Evolutionary conservation across 805 yeast genomes (phyloP).

Genomic region (Kluyveromyces aestuarii): DNA sequence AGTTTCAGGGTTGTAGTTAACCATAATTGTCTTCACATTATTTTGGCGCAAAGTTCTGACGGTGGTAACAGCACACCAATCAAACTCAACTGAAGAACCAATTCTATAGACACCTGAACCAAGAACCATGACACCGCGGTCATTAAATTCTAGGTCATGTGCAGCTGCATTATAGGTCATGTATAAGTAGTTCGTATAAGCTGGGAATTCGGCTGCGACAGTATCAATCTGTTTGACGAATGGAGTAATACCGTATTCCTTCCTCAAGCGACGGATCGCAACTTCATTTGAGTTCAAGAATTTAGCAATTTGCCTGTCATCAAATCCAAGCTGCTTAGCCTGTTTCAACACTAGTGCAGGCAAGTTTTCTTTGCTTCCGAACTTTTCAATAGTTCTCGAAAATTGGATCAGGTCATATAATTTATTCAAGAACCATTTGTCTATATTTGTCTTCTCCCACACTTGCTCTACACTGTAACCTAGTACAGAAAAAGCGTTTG

Average conservation of each 20-base stretch:
- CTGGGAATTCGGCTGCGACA: conserved; percentile 98
- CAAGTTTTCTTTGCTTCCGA: conserved; percentile 44
- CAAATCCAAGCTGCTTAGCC: conserved; percentile 95
- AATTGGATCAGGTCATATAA: conserved; percentile 65
- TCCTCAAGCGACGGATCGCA: conserved; percentile 81
- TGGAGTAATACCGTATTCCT: conserved; percentile 79
- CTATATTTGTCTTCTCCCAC: conserved; percentile 85
- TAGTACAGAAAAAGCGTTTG: conserved; percentile 72
- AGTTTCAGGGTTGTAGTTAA: conserved; percentile 97
- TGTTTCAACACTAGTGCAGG: conserved; percentile 59
- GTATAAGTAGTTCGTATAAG: conserved; percentile 87
- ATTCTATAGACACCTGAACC: conserved; percentile 99
- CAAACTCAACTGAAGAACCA: conserved; percentile 97
- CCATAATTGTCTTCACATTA: conserved; percentile 88
- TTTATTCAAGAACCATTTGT: conserved; percentile 93
- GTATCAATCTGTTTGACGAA: conserved; percentile 96
- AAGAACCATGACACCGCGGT: conserved; percentile 88
- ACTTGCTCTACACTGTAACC: conserved; percentile 90
- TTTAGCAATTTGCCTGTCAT: conserved; percentile 91
- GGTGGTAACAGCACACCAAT: conserved; percentile 98
- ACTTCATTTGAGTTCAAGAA: conserved; percentile 85
- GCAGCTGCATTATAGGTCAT: conserved; percentile 89
- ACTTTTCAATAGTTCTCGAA: conserved; percentile 51
- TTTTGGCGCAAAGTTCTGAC: conserved; percentile 85
- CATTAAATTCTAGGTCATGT: conserved; percentile 81